Conservation (phyloP, 768 basidiomycete species). For the Hirschioporus abietinus region DNA sequence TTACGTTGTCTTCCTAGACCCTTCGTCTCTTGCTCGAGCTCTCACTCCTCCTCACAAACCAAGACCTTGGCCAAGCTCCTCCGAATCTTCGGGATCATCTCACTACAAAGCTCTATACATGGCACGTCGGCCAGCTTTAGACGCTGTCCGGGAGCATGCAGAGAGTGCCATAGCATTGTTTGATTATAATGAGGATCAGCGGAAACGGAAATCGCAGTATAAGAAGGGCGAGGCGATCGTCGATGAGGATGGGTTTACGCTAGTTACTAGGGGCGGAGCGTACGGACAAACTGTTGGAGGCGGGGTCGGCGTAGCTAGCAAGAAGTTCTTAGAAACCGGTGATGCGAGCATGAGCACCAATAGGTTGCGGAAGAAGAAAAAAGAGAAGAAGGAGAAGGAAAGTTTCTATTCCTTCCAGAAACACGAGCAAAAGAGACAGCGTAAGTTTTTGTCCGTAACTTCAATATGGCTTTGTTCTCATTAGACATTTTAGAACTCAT, state of each 20-base stretch:
- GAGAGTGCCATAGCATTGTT: slow-evolving; percentile 72
- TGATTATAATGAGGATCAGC: slow-evolving; percentile 65
- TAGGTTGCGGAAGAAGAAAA: slow-evolving; percentile 49
- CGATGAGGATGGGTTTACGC: slow-evolving; percentile 92
- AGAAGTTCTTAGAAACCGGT: slow-evolving; percentile 37
- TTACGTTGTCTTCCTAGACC: slow-evolving; percentile 69
- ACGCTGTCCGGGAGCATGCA: slow-evolving; percentile 68
- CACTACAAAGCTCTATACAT: slow-evolving; percentile 67
- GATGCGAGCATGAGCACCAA: slow-evolving; percentile 27
- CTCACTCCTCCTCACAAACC: slow-evolving; percentile 49
- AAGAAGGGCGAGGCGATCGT: slow-evolving; percentile 84
- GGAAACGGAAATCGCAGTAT: slow-evolving; percentile 59
- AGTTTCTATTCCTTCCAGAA: slow-evolving; percentile 89
- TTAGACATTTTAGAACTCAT: slow-evolving; percentile 38
- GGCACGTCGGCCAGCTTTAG: slow-evolving; percentile 69
- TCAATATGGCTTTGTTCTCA: slow-evolving; percentile 11
- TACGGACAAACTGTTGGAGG: slow-evolving; percentile 88
- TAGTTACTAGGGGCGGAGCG: slow-evolving; percentile 88
- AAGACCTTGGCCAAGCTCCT: slow-evolving; percentile 56
- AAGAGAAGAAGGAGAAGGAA: slow-evolving; percentile 56
- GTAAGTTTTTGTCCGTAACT: slow-evolving; percentile 33
- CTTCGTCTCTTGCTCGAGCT: slow-evolving; percentile 64
- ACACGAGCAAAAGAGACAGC: slow-evolving; percentile 81
- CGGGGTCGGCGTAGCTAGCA: slow-evolving; percentile 61
- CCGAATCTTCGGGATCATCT: slow-evolving; percentile 59